These are phyloP conservation scores for Cercospora zeina DNA, from an alignment of 2,329 filamentous ascomycete species.

Conservation along the genomic window DNA sequence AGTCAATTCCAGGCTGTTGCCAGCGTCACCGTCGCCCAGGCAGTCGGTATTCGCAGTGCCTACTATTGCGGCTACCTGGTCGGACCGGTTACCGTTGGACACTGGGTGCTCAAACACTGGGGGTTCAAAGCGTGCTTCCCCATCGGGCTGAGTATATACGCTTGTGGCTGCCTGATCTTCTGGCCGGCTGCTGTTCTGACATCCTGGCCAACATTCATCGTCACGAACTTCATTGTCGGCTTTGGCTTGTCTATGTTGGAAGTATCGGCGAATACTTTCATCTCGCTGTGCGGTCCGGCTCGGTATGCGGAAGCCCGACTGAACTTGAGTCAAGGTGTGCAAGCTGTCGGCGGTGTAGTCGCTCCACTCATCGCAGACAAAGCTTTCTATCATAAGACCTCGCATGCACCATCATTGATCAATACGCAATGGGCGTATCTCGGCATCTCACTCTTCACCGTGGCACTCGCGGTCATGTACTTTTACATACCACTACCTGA, in stretches of 20 bases:
- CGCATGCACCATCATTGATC: slow-evolving; percentile 55
- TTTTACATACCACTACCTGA: slow-evolving; percentile 64
- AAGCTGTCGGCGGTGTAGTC: slow-evolving; percentile 61
- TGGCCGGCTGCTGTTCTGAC: slow-evolving; percentile 65
- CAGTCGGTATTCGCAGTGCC: slow-evolving; percentile 65
- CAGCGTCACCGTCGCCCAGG: slow-evolving; percentile 61
- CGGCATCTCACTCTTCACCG: slow-evolving; percentile 62
- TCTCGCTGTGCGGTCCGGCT: slow-evolving; percentile 60
- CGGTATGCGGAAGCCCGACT: slow-evolving; percentile 62
- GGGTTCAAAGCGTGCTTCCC: slow-evolving; percentile 65
- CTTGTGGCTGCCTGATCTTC: slow-evolving; percentile 62
- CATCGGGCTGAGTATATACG: slow-evolving; percentile 61
- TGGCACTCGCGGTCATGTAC: slow-evolving; percentile 59
- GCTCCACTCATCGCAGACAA: slow-evolving; percentile 61
- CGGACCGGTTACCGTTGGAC: slow-evolving; percentile 67
- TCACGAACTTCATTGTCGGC: slow-evolving; percentile 65
- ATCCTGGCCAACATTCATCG: slow-evolving; percentile 60
- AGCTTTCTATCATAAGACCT: slow-evolving; percentile 55
- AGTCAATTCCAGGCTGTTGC: slow-evolving; percentile 65
- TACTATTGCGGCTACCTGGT: slow-evolving; percentile 73
- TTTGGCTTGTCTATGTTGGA: slow-evolving; percentile 62
- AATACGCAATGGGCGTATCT: slow-evolving; percentile 66
- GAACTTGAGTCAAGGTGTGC: slow-evolving; percentile 62
- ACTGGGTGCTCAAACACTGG: slow-evolving; percentile 57
- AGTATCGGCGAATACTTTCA: slow-evolving; percentile 63